Conservation (phyloP, 1,139 yeast species). For the Taiozyma onychis region DNA sequence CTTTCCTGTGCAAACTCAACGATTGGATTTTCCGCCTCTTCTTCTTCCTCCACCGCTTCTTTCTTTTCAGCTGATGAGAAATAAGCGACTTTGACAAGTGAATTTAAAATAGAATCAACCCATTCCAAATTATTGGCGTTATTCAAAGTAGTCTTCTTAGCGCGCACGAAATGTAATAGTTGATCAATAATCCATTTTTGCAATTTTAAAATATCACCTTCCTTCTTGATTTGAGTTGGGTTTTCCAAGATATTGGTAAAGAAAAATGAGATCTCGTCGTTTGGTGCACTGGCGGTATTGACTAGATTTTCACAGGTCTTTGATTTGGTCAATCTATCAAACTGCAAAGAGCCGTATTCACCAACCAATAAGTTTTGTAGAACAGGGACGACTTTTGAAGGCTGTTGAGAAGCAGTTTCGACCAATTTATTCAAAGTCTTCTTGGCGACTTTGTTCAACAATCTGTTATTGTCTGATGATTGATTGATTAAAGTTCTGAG, state of each 20-base stretch:
- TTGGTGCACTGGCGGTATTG: slow-evolving; percentile 20
- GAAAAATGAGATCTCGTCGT: slow-evolving; percentile 27
- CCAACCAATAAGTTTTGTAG: slow-evolving; percentile 45
- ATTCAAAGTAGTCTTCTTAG: slow-evolving; percentile 32
- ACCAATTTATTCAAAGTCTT: slow-evolving; percentile 42
- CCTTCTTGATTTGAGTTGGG: slow-evolving; percentile 22
- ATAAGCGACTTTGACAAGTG: slow-evolving; percentile 51
- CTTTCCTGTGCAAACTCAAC: slow-evolving; percentile 49
- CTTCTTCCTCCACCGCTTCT: slow-evolving; percentile 9
- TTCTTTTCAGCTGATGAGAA: slow-evolving; percentile 28
- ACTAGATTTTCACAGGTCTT: slow-evolving; percentile 52
- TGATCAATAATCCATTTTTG: slow-evolving; percentile 69
- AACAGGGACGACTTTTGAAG: slow-evolving; percentile 42
- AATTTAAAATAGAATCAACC: slow-evolving; percentile 44
- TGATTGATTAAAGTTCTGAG: slow-evolving; percentile 77
- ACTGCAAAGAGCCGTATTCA: slow-evolving; percentile 55
- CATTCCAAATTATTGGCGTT: slow-evolving; percentile 28
- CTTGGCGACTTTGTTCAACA: slow-evolving; percentile 62
- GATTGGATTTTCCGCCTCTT: slow-evolving; percentile 23
- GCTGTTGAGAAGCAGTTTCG: slow-evolving; percentile 31
- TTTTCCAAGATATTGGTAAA: slow-evolving; percentile 26
- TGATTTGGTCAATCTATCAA: slow-evolving; percentile 74
- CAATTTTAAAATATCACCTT: slow-evolving; percentile 28
- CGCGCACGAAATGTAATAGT: slow-evolving; percentile 50
- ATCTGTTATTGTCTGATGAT: slow-evolving; percentile 57